Conservation (phyloP, 2,329 filamentous ascomycete species). For the Annulohypoxylon truncatum region DNA sequence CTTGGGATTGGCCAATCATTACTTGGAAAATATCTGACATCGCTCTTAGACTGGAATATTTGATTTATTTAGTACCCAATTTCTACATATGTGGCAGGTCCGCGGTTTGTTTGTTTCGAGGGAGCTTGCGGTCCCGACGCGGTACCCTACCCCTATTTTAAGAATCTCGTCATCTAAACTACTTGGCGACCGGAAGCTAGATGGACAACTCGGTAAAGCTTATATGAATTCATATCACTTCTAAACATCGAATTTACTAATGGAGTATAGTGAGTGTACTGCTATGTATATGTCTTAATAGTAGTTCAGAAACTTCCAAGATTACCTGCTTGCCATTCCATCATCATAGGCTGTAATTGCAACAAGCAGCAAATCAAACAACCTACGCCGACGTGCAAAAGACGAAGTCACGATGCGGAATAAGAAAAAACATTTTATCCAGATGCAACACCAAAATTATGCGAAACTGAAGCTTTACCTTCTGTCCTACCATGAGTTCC, state of each 20-base stretch:
- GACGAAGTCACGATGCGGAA: background rate
- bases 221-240: background rate
- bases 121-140: background rate
- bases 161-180: background rate
- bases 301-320: too few relatives aligned
- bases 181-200: background rate
- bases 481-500: background rate
- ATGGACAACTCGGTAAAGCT: background rate
- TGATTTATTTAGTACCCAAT: background rate
- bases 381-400: background rate
- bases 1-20: background rate
- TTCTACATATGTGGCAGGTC: background rate
- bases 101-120: background rate
- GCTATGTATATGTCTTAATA: too few relatives aligned
- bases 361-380: background rate
- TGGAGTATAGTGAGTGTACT: too few relatives aligned
- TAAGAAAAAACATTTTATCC: background rate
- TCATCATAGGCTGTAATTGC: too few relatives aligned
- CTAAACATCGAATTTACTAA: too few relatives aligned
- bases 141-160: background rate
- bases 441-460: background rate
- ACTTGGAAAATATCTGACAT: background rate
- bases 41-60: background rate
- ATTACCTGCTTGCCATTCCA: too few relatives aligned
- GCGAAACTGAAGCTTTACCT: background rate